These are phyloP conservation scores for Panicum hallii DNA, from an alignment of 202 grass and related monocot genomes.

Conservation along the genomic window DNA sequence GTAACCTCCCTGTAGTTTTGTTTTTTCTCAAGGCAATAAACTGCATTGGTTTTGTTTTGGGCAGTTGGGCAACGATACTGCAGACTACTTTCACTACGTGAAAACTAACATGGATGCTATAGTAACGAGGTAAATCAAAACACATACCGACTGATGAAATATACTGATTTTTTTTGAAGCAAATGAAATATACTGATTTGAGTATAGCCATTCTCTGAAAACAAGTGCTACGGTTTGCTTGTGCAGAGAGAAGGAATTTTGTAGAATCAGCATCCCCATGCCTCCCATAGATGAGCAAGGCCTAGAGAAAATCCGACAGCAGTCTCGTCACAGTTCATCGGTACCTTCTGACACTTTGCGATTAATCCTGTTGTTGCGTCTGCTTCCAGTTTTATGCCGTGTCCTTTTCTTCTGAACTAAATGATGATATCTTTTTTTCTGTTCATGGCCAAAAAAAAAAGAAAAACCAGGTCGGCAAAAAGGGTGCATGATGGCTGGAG, in stretches of 20 bases:
- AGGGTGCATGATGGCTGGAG: neutral
- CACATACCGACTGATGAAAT: neutral
- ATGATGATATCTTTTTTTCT: neutral
- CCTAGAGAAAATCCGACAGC: neutral
- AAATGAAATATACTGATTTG: neutral
- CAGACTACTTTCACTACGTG: constrained; percentile 31
- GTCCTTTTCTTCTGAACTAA: neutral
- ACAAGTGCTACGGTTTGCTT: neutral
- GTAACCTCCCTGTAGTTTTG: neutral
- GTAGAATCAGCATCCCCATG: neutral
- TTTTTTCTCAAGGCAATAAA: neutral
- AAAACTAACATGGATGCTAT: constrained; percentile 42
- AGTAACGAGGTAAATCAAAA: constrained; percentile 25
- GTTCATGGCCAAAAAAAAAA: neutral
- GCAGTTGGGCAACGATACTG: neutral
- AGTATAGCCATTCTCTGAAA: neutral
- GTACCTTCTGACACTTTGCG: neutral
- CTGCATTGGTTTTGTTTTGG: neutral
- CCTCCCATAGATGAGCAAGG: constrained; percentile 22
- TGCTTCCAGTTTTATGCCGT: neutral
- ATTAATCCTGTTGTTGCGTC: neutral
- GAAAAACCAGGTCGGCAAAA: neutral
- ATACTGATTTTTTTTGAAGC: neutral
- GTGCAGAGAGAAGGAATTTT: constrained; percentile 1
- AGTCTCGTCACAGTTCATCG: neutral